Percentiles rank a stretch among this genome's conserved stretches.
Conservation (phyloP, 768 basidiomycete species). For the Pleurotus ostreatus region DNA sequence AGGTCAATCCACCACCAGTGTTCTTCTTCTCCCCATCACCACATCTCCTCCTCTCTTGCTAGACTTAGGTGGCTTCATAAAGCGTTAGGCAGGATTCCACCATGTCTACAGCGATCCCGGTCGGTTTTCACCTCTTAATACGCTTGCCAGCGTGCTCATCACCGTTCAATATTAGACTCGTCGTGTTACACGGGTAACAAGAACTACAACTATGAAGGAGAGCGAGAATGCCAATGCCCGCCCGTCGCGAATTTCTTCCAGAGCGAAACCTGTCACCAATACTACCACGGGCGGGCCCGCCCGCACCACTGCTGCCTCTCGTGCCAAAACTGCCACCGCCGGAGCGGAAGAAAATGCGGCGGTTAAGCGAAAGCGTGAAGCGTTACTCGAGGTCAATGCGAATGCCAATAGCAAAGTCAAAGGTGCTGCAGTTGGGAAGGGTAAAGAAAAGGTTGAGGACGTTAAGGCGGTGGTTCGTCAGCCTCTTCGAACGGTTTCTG, state of each 20-base stretch:
- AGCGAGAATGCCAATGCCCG: slow-evolving; percentile 71
- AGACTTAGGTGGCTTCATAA: slow-evolving; percentile 3
- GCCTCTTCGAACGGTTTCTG: slow-evolving; percentile 51
- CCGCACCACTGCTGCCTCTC: slow-evolving; percentile 33
- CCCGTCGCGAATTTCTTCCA: slow-evolving; percentile 53
- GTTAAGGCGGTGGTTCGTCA: slow-evolving; percentile 36
- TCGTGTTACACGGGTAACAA: slow-evolving; percentile 56
- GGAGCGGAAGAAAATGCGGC: slow-evolving; percentile 33
- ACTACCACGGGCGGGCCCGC: slow-evolving; percentile 27
- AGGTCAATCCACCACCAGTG: neutral
- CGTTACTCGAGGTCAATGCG: slow-evolving; percentile 64
- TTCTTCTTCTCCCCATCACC: slow-evolving; percentile 1
- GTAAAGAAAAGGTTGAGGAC: slow-evolving; percentile 57
- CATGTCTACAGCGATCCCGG: slow-evolving; percentile 8
- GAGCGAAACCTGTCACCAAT: slow-evolving; percentile 52
- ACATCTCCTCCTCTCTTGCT: neutral
- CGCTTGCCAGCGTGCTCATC: neutral
- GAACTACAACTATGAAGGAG: slow-evolving; percentile 50
- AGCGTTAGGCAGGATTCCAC: slow-evolving; percentile 7
- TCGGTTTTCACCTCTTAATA: neutral
- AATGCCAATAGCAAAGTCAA: slow-evolving; percentile 44
- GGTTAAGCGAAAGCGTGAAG: slow-evolving; percentile 74
- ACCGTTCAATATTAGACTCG: slow-evolving; percentile 41
- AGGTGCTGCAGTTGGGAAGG: slow-evolving; percentile 32
- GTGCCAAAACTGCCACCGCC: slow-evolving; percentile 27